phyloP scores from a whole-genome alignment of 2,329 filamentous ascomycete species.

The Hypoxylon sp. region DNA sequence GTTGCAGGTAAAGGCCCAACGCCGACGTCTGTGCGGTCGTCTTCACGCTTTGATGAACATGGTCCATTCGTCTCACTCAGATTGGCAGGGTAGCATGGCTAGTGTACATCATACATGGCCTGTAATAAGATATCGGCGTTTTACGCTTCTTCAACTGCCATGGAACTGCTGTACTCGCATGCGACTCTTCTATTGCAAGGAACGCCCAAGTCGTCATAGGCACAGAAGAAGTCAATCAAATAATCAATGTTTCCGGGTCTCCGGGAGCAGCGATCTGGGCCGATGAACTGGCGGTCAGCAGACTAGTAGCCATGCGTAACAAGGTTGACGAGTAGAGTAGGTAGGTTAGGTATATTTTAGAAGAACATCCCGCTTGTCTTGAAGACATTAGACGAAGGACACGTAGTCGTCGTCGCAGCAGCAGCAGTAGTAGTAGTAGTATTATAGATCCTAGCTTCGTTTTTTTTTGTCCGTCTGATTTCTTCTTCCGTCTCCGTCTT shows the following conservation, averaged over 20 bases:
- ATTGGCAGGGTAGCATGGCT: slow-evolving; percentile 17
- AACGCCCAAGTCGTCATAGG: slow-evolving; percentile 21
- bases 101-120: slow-evolving; percentile 38
- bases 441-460: background rate
- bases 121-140: slow-evolving; percentile 36
- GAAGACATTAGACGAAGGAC: background rate
- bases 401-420: slow-evolving; percentile 1
- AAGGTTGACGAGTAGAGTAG: slow-evolving; percentile 30
- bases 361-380: slow-evolving; percentile 1
- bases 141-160: slow-evolving; percentile 13
- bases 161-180: too few relatives aligned
- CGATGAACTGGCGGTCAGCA: slow-evolving; percentile 63
- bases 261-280: slow-evolving; percentile 43
- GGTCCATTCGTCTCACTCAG: slow-evolving; percentile 36
- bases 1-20: slow-evolving; percentile 36
- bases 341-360: slow-evolving; percentile 3
- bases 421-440: background rate
- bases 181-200: background rate
- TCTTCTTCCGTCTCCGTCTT: slow-evolving; percentile 6
- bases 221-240: slow-evolving; percentile 8
- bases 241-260: slow-evolving; percentile 39
- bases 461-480: background rate
- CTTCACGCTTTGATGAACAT: slow-evolving; percentile 36
- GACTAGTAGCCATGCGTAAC: slow-evolving; percentile 43
- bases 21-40: slow-evolving; percentile 46